These are phyloP conservation scores for Mentha longifolia DNA, from an alignment of 257 asterid genomes.

Conservation along the genomic window DNA sequence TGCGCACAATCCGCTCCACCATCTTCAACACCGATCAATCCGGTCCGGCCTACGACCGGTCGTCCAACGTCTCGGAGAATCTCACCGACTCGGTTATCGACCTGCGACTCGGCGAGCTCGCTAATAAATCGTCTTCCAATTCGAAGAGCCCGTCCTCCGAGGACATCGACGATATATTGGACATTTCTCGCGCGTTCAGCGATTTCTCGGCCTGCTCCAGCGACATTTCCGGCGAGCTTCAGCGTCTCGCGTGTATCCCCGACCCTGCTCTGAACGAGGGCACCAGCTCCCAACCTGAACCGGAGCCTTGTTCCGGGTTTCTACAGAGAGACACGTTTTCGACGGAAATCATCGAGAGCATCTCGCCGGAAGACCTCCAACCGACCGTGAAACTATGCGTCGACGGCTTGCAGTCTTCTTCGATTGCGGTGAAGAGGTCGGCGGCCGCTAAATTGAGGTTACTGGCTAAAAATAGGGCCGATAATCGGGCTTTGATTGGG, in stretches of 20 bases:
- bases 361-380: conserved; percentile 88
- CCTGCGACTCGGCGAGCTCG: conserved; percentile 73
- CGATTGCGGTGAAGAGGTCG: conserved; percentile 69
- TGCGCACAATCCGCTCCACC: conserved; percentile 69
- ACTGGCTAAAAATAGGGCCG: conserved; percentile 82
- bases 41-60: conserved; percentile 34
- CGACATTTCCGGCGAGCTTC: conserved; percentile 89
- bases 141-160: conserved; percentile 42
- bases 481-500: conserved; percentile 84
- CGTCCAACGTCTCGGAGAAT: conserved; percentile 48
- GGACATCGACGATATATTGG: conserved; percentile 51
- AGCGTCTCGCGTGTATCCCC: conserved; percentile 70
- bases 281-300: conserved; percentile 42
- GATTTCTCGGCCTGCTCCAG: conserved; percentile 88
- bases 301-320: conserved; percentile 81
- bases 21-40: conserved; percentile 49
- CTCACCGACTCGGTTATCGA: conserved; percentile 78
- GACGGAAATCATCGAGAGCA: conserved; percentile 82
- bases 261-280: conserved; percentile 43
- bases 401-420: conserved; percentile 67
- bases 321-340: conserved; percentile 74
- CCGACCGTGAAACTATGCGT: conserved; percentile 87
- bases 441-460: conserved; percentile 88
- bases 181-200: conserved; percentile 70
- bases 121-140: conserved; percentile 44